A percentile compares a stretch with the other conserved stretches of the same genome.
Conservation (phyloP, 345 rosid species). For the Populus simonii region DNA sequence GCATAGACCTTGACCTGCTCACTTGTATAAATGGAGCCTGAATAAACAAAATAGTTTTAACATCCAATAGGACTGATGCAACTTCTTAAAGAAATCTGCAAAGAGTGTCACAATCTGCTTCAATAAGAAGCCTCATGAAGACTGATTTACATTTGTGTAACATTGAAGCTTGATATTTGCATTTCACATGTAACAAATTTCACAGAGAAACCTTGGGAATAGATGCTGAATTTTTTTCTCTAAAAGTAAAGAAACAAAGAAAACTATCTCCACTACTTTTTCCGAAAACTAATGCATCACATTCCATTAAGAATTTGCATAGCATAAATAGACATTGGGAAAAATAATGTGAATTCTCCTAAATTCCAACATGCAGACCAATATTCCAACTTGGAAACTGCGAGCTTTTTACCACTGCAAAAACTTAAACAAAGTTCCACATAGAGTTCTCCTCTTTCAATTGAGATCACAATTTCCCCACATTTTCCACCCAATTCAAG, state of each 20-base stretch:
- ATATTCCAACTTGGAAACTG: background rate
- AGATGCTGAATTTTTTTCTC: too few relatives aligned
- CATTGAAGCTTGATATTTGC: background rate
- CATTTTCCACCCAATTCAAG: too few relatives aligned
- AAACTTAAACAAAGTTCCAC: background rate
- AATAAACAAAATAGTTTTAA: conserved; percentile 21
- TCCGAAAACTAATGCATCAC: background rate
- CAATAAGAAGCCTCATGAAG: background rate
- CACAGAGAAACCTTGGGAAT: background rate
- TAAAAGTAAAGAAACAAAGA: background rate
- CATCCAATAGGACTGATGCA: conserved; percentile 6
- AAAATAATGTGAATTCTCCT: background rate
- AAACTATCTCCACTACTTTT: background rate
- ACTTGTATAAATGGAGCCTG: conserved; percentile 98
- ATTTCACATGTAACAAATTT: background rate
- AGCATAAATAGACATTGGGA: background rate
- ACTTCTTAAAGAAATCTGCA: too few relatives aligned
- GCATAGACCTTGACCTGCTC: conserved; percentile 79
- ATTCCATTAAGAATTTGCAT: background rate
- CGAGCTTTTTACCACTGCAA: too few relatives aligned
- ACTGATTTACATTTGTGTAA: conserved; percentile 4
- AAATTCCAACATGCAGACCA: background rate
- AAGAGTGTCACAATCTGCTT: background rate
- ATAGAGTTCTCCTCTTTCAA: background rate
- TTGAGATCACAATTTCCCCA: too few relatives aligned